A percentile compares a stretch with the other conserved stretches of the same genome.
Conservation (phyloP, 805 yeast genomes). For the Candida fluviatilis region DNA sequence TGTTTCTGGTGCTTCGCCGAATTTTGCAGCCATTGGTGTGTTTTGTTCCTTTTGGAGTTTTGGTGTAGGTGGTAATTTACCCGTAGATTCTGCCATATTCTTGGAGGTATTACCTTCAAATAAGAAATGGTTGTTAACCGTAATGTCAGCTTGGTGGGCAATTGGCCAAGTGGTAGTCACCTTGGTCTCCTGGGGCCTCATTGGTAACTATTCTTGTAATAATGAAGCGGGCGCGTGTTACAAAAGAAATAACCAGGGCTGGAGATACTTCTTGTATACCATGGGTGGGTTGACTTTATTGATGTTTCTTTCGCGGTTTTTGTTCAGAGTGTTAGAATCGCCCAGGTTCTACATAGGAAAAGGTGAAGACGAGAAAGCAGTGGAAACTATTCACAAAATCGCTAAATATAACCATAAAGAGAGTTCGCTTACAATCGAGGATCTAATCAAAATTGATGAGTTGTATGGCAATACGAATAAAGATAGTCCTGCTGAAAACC, state of each 20-base stretch:
- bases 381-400: constrained; percentile 38
- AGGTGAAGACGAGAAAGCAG: constrained; percentile 49
- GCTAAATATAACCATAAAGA: constrained; percentile 43
- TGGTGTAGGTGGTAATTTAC: constrained; percentile 31
- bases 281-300: constrained; percentile 48
- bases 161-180: constrained; percentile 55
- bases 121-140: constrained; percentile 25
- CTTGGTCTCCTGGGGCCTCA: constrained; percentile 52
- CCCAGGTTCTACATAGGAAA: constrained; percentile 52
- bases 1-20: constrained; percentile 26
- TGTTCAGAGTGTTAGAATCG: constrained; percentile 46
- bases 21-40: constrained; percentile 24
- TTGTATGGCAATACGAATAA: constrained; percentile 7
- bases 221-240: constrained; percentile 34
- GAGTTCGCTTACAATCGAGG: constrained; percentile 42
- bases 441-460: constrained; percentile 42
- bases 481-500: constrained; percentile 11
- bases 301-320: constrained; percentile 32
- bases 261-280: constrained; percentile 56
- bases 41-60: constrained; percentile 24
- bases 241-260: constrained; percentile 51
- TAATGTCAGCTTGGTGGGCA: constrained; percentile 57
- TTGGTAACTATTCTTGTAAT: constrained; percentile 46
- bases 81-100: constrained; percentile 28
- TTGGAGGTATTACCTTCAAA: constrained; percentile 24